Conservation (phyloP, 1,284 basidiomycete species). For the Sanguinoderma infundibulare region DNA sequence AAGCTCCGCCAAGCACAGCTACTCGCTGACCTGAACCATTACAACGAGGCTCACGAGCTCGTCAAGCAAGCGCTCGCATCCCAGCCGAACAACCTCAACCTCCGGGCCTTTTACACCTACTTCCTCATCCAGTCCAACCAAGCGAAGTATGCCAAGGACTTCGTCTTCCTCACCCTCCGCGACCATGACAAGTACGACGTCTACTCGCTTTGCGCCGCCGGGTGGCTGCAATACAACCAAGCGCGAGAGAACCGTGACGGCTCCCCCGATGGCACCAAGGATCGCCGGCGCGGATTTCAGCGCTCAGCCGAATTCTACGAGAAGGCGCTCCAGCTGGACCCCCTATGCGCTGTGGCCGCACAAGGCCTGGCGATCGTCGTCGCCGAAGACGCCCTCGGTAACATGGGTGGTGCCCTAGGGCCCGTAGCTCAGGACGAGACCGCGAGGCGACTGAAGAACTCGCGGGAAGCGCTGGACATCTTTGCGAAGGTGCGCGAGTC, state of each 20-base stretch:
- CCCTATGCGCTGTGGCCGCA: slow-evolving; percentile 86
- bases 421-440: slow-evolving; percentile 61
- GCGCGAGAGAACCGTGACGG: slow-evolving; percentile 78
- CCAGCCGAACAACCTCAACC: slow-evolving; percentile 72
- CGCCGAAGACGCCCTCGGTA: slow-evolving; percentile 85
- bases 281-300: slow-evolving; percentile 78
- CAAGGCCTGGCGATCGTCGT: slow-evolving; percentile 92
- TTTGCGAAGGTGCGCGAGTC: slow-evolving; percentile 91
- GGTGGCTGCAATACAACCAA: slow-evolving; percentile 83
- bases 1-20: slow-evolving; percentile 90
- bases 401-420: slow-evolving; percentile 54
- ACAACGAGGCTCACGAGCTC: slow-evolving; percentile 83
- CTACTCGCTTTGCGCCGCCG: slow-evolving; percentile 90
- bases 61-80: slow-evolving; percentile 86
- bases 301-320: slow-evolving; percentile 90
- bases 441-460: slow-evolving; percentile 67
- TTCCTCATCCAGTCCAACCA: slow-evolving; percentile 83
- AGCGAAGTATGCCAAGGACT: slow-evolving; percentile 79
- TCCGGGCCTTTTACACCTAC: slow-evolving; percentile 86
- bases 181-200: slow-evolving; percentile 85
- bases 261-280: slow-evolving; percentile 62
- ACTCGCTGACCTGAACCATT: slow-evolving; percentile 66
- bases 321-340: slow-evolving; percentile 83
- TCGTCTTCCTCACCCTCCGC: slow-evolving; percentile 84
- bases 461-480: slow-evolving; percentile 84